phyloP scores from a whole-genome alignment of 257 asterid genomes.

The Osmanthus fragrans region DNA sequence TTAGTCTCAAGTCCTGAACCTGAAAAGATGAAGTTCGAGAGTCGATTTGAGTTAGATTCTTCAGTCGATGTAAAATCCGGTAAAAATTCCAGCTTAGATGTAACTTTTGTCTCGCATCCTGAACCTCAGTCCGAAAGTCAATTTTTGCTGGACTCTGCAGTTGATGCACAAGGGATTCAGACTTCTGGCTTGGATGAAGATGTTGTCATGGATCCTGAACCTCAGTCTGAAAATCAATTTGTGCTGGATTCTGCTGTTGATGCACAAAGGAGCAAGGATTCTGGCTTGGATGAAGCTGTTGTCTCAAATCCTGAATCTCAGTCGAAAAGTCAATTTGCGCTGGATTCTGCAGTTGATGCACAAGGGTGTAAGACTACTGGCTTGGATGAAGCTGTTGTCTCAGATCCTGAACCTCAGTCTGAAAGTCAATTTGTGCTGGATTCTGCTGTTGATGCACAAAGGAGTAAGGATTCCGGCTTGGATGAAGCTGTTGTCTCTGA shows the following conservation, averaged over 20 bases:
- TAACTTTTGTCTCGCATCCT: neutral
- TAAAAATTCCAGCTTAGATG: neutral
- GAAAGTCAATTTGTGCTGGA: neutral
- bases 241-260: too few species aligned
- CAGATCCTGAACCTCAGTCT: slow-evolving; percentile 17
- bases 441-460: slow-evolving; percentile 14
- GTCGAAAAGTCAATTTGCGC: slow-evolving; percentile 10
- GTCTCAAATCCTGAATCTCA: slow-evolving; percentile 4
- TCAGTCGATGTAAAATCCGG: neutral
- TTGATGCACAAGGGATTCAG: slow-evolving; percentile 14
- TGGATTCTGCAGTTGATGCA: slow-evolving; percentile 15
- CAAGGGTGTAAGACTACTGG: slow-evolving; percentile 2
- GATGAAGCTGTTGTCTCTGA: slow-evolving; percentile 3
- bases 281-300: neutral
- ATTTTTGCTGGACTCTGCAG: neutral
- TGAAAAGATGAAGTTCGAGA: neutral
- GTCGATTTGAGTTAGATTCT: neutral
- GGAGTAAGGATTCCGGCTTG: slow-evolving; percentile 4
- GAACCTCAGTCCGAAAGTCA: neutral
- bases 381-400: slow-evolving; percentile 1
- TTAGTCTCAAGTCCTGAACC: neutral
- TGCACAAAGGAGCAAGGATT: too few species aligned
- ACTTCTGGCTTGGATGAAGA: slow-evolving; percentile 1
- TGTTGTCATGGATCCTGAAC: neutral
- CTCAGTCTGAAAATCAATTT: too few species aligned